Percentiles rank a stretch among this genome's conserved stretches.
Conservation (phyloP, 805 yeast species). For the Lachancea dasiensis region DNA sequence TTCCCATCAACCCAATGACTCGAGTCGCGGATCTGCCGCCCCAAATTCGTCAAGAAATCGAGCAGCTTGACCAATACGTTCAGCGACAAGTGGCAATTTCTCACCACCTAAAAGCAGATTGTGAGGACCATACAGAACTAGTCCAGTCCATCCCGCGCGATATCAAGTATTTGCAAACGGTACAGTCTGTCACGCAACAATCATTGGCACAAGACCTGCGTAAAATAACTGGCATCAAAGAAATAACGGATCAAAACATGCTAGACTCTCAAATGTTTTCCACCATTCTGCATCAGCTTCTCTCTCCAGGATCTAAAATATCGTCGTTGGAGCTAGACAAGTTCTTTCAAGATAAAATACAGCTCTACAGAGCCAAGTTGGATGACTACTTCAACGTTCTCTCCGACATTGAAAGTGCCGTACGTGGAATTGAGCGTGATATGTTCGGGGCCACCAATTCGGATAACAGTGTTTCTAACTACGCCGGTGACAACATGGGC, state of each 20-base stretch:
- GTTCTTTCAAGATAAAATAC: conserved; percentile 43
- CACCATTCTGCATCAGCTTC: conserved; percentile 45
- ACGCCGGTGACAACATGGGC: conserved; percentile 18
- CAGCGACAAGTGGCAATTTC: conserved; percentile 70
- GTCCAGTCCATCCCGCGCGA: conserved; percentile 71
- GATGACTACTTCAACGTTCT: conserved; percentile 44
- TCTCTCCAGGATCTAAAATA: conserved; percentile 50
- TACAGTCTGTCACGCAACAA: conserved; percentile 58
- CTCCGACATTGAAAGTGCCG: conserved; percentile 53
- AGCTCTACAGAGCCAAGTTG: conserved; percentile 36
- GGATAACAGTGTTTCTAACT: conserved; percentile 12
- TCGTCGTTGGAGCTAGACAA: conserved; percentile 52
- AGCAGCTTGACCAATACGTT: conserved; percentile 64
- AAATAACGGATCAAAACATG: conserved; percentile 35
- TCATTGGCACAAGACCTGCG: conserved; percentile 48
- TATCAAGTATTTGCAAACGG: conserved; percentile 54
- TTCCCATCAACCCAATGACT: conserved; percentile 63
- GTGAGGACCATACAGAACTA: conserved; percentile 54
- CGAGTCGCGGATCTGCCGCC: conserved; percentile 70
- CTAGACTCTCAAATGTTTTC: conserved; percentile 48
- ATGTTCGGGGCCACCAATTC: conserved; percentile 23
- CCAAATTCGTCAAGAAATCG: conserved; percentile 60
- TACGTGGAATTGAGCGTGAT: conserved; percentile 54
- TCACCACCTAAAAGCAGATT: conserved; percentile 57
- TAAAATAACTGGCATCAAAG: conserved; percentile 41